phyloP scores from a whole-genome alignment of 1,139 yeast species.

The Magnusiomyces sp. region DNA sequence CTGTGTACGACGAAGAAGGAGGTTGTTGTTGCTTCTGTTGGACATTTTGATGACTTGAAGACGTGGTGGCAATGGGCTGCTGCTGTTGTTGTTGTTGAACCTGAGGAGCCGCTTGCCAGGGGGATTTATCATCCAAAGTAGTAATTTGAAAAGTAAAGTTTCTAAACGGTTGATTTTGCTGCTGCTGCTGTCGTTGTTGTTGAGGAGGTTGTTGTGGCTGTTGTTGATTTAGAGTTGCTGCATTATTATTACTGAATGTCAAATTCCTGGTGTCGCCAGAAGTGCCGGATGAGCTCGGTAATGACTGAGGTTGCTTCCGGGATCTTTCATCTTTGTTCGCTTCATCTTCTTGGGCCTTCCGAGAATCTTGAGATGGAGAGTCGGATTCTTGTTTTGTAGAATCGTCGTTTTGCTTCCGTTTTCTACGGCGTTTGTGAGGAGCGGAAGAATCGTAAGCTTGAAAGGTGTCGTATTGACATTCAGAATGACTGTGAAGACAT shows the following conservation, averaged over 20 bases:
- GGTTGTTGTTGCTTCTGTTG: not conserved
- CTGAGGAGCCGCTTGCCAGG: no score
- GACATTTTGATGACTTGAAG: not conserved
- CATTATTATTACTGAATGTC: no score
- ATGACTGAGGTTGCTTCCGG: not conserved
- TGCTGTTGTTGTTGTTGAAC: not conserved
- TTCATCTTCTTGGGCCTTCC: no score
- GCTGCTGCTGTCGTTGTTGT: not conserved
- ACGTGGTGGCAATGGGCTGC: not conserved
- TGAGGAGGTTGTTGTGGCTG: not conserved
- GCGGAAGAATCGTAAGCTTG: slow-evolving; percentile 12
- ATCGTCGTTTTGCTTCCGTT: slow-evolving; percentile 3
- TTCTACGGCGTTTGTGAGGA: slow-evolving; percentile 6
- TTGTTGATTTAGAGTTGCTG: not conserved
- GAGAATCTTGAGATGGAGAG: not conserved
- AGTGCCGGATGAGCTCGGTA: not conserved
- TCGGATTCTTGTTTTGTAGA: not conserved
- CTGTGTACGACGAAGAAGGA: not conserved
- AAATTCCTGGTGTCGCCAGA: not conserved
- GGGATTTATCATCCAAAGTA: no score
- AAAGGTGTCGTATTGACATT: slow-evolving; percentile 13
- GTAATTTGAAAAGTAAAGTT: not conserved
- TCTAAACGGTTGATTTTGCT: not conserved
- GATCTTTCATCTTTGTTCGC: not conserved
- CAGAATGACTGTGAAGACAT: slow-evolving; percentile 10